A percentile compares a stretch with the other conserved stretches of the same genome.
Conservation (phyloP, 495 filamentous ascomycete genomes). For the Hyaloscypha hepaticicola region DNA sequence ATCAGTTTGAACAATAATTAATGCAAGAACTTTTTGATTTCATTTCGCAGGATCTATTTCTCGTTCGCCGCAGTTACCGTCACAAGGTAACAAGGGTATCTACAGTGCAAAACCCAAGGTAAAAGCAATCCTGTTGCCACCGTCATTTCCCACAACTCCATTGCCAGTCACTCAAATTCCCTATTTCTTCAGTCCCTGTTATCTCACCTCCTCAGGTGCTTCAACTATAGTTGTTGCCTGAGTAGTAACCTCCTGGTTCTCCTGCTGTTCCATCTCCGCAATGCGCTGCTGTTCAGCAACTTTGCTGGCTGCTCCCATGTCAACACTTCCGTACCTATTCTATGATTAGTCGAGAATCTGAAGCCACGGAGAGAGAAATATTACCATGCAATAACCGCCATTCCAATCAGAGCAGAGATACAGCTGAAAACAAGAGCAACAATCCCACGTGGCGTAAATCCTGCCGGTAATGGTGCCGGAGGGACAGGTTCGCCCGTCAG, state of each 20-base stretch:
- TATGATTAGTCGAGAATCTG: neutral
- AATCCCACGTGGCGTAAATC: slow-evolving; percentile 71
- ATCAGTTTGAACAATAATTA: too few relatives aligned
- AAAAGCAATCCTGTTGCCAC: too few relatives aligned
- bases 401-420: slow-evolving; percentile 69
- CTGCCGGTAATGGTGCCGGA: slow-evolving; percentile 58
- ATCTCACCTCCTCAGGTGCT: neutral
- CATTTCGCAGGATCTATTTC: too few relatives aligned
- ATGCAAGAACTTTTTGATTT: too few relatives aligned
- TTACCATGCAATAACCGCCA: slow-evolving; percentile 68
- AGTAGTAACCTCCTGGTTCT: neutral
- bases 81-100: too few relatives aligned
- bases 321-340: slow-evolving; percentile 28
- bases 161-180: neutral
- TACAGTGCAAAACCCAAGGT: too few relatives aligned
- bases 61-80: too few relatives aligned
- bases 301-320: slow-evolving; percentile 29
- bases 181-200: neutral
- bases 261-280: slow-evolving; percentile 9
- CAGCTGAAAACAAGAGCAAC: slow-evolving; percentile 73
- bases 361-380: slow-evolving; percentile 32
- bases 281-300: slow-evolving; percentile 22
- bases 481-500: slow-evolving; percentile 58
- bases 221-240: neutral
- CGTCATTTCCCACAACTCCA: too few relatives aligned